Evolutionary conservation across 257 asterid genomes (phyloP).

Genomic region (Nicotiana sylvestris): DNA sequence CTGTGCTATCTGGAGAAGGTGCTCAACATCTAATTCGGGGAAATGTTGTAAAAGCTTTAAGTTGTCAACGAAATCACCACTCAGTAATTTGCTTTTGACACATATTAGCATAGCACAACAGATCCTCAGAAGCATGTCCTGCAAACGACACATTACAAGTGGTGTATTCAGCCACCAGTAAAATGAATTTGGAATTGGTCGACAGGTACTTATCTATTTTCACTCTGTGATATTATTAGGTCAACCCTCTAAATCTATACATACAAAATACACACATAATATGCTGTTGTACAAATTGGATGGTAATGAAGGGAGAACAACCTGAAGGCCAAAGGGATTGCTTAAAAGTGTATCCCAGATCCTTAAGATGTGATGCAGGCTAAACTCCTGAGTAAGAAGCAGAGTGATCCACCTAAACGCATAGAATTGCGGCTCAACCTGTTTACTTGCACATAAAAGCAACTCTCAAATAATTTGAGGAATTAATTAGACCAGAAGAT

Average conservation of each 20-base stretch:
- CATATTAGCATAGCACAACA: constrained; percentile 27
- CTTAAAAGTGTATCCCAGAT: constrained; percentile 28
- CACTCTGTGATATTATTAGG: background rate
- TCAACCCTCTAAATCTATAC: background rate
- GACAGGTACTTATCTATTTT: background rate
- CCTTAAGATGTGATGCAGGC: constrained; percentile 11
- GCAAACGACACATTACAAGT: background rate
- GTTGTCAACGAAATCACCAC: constrained; percentile 19
- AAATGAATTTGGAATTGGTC: background rate
- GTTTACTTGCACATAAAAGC: background rate
- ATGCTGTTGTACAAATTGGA: background rate
- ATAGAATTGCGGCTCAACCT: constrained; percentile 23
- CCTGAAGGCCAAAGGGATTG: constrained; percentile 23
- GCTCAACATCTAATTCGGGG: constrained; percentile 16
- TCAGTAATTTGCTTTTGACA: constrained; percentile 14
- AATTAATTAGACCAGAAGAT: background rate
- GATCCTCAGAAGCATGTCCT: constrained; percentile 24
- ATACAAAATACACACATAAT: background rate
- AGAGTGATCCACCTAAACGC: constrained; percentile 28
- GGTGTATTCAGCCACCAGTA: background rate
- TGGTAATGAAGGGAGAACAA: background rate
- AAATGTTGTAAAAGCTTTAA: constrained; percentile 21
- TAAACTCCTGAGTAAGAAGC: constrained; percentile 25
- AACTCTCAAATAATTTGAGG: background rate
- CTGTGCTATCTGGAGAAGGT: constrained; percentile 18